A percentile compares a stretch with the other conserved stretches of the same genome.
Evolutionary conservation across 179 eudicot genomes (phyloP).

Genomic region (Spinacia oleracea): DNA sequence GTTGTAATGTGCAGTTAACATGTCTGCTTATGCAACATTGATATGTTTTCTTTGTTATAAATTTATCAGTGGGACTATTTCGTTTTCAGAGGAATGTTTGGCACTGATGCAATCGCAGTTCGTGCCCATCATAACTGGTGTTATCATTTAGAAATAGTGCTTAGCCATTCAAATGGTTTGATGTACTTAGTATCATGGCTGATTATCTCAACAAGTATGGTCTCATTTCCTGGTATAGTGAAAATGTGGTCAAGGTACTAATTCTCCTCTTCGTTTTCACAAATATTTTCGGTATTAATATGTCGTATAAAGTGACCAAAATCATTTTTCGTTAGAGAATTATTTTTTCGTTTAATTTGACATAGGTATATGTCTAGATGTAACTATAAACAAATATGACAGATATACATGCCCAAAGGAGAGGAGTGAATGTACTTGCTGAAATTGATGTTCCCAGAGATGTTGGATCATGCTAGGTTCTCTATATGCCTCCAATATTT

Average conservation of each 20-base stretch:
- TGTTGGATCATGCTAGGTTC: no score
- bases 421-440: no score
- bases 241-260: conserved; percentile 79
- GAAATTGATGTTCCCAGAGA: no score
- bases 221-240: conserved; percentile 96
- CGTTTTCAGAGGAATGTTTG: conserved; percentile 75
- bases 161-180: conserved; percentile 94
- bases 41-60: conserved; percentile 12
- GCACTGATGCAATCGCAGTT: conserved; percentile 88
- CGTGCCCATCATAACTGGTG: conserved; percentile 85
- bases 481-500: no score
- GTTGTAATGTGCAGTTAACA: background rate
- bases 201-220: conserved; percentile 96
- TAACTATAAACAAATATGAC: no score
- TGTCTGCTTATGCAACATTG: background rate
- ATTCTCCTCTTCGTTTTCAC: conserved; percentile 2
- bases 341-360: no score
- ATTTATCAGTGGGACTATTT: conserved; percentile 75
- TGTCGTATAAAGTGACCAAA: no score
- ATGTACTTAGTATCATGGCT: conserved; percentile 97
- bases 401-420: no score
- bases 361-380: no score
- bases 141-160: conserved; percentile 97
- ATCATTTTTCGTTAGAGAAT: no score
- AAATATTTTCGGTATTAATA: no score